Evolutionary conservation across 139 green algal species (phyloP).

Genomic region (Bryopsis sp.): DNA sequence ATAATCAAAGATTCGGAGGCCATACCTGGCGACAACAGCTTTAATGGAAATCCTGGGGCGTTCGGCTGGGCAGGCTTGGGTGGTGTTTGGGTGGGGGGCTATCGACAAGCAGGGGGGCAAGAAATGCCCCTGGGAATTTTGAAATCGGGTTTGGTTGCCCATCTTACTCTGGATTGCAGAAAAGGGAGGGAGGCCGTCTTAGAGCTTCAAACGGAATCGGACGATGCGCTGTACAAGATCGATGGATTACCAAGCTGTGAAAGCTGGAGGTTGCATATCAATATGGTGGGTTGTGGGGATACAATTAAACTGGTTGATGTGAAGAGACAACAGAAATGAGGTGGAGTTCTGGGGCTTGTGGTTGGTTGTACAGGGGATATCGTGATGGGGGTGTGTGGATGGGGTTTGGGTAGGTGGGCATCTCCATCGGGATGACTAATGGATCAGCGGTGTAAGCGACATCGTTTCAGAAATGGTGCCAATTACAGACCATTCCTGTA

Average conservation of each 20-base stretch:
- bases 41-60: constrained; percentile 1
- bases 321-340: not conserved
- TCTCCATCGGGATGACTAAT: no score
- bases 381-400: no score
- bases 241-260: not conserved
- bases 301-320: not conserved
- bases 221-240: not conserved
- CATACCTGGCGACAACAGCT: not conserved
- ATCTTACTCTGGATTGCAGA: not conserved
- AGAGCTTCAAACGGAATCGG: not conserved
- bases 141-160: not conserved
- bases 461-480: no score
- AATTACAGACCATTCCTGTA: no score
- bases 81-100: not conserved
- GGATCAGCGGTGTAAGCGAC: no score
- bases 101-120: not conserved
- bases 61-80: constrained; percentile 11
- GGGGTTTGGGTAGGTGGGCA: no score
- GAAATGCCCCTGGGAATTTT: not conserved
- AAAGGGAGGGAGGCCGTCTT: not conserved
- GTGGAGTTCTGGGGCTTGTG: no score
- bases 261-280: constrained; percentile 2
- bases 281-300: not conserved
- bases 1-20: not conserved
- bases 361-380: no score